Conservation (phyloP, 169 alveolate genomes). For the Cryptosporidium bovis region DNA sequence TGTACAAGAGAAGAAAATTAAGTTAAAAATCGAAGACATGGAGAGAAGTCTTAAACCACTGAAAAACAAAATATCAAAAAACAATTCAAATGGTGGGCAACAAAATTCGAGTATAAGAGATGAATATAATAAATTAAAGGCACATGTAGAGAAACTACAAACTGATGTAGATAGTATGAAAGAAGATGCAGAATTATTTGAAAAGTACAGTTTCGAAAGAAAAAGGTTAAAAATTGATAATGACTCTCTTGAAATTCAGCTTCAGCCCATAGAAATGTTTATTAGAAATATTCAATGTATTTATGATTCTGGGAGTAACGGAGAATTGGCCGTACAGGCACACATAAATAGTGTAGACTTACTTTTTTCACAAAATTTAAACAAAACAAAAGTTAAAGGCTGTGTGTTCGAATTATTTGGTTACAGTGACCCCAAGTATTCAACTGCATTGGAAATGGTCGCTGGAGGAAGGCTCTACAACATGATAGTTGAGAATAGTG, state of each 20-base stretch:
- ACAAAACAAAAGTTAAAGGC: conserved; percentile 80
- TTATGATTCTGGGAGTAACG: background rate
- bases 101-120: conserved; percentile 30
- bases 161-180: conserved; percentile 51
- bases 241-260: conserved; percentile 56
- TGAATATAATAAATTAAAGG: conserved; percentile 61
- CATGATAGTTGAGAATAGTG: conserved; percentile 68
- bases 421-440: conserved; percentile 80
- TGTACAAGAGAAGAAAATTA: conserved; percentile 60
- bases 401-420: conserved; percentile 82
- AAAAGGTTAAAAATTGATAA: conserved; percentile 48
- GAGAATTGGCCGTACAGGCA: conserved; percentile 48
- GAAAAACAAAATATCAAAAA: conserved; percentile 12
- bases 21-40: conserved; percentile 67
- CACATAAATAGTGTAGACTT: conserved; percentile 21
- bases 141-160: conserved; percentile 68
- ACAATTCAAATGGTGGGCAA: conserved; percentile 21
- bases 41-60: conserved; percentile 52
- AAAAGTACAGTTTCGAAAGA: conserved; percentile 45
- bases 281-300: conserved; percentile 49
- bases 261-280: conserved; percentile 69
- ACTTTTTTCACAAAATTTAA: background rate
- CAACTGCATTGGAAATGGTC: conserved; percentile 86
- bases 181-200: conserved; percentile 70
- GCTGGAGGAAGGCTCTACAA: conserved; percentile 83